phyloP scores from a whole-genome alignment of 1,139 yeast genomes.

The Candida neerlandica region DNA sequence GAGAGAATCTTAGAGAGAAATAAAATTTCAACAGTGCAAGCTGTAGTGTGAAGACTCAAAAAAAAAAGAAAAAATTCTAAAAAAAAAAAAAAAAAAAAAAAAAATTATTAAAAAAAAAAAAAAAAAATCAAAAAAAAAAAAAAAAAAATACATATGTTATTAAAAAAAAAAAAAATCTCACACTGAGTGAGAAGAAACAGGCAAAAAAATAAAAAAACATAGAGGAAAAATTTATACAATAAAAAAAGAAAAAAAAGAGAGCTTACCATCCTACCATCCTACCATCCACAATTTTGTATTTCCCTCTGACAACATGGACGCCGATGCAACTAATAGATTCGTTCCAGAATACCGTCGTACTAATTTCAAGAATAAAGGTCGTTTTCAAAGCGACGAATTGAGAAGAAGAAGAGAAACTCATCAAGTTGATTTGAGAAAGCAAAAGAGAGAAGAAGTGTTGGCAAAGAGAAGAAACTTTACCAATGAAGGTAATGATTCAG shows the following conservation, averaged over 20 bases:
- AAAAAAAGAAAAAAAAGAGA: neutral
- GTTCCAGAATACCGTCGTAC: constrained; percentile 98
- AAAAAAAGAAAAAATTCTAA: constrained; percentile 1
- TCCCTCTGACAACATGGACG: constrained; percentile 52
- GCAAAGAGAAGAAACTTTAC: constrained; percentile 87
- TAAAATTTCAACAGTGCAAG: neutral
- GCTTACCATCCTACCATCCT: neutral
- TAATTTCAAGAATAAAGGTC: constrained; percentile 90
- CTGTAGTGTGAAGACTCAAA: constrained; percentile 1
- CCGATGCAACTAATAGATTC: constrained; percentile 80
- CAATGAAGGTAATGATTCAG: constrained; percentile 42
- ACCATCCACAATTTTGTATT: constrained; percentile 5
- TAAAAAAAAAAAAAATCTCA: neutral
- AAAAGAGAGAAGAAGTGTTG: constrained; percentile 91
- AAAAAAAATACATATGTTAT: too few species aligned
- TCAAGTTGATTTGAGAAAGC: constrained; percentile 95
- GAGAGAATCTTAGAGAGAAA: neutral
- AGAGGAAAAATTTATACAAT: neutral
- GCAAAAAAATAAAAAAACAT: constrained; percentile 2
- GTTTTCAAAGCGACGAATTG: constrained; percentile 93
- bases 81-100: constrained; percentile 1
- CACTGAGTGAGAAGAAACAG: constrained; percentile 1
- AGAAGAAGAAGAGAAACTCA: constrained; percentile 98
- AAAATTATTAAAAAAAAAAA: constrained; percentile 3
- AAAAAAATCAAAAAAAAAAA: constrained; percentile 1